A percentile compares a stretch with the other conserved stretches of the same genome.
Conservation (phyloP, 1,284 basidiomycete species). For the Ceratorhiza oryzae-sativae region DNA sequence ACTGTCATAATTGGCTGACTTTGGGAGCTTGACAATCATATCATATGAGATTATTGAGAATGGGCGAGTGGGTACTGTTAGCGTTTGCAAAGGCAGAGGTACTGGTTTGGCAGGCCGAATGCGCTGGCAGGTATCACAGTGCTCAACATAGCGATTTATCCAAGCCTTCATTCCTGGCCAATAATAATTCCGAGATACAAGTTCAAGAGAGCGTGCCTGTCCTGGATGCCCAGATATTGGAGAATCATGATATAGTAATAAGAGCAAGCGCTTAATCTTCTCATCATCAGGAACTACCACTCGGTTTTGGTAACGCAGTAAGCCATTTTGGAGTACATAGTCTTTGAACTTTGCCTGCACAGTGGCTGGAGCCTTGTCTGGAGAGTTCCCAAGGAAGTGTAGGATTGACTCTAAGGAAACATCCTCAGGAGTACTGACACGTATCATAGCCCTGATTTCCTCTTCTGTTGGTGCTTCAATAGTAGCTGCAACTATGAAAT, state of each 20-base stretch:
- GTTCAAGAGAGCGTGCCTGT: conserved; percentile 21
- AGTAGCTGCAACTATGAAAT: not conserved
- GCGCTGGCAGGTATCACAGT: conserved; percentile 45
- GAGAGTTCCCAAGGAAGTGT: not conserved
- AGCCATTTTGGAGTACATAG: not conserved
- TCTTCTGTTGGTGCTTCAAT: not conserved
- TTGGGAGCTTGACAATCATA: conserved; percentile 49
- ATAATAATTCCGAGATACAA: conserved; percentile 35
- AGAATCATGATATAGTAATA: conserved; percentile 32
- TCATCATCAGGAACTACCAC: conserved; percentile 42
- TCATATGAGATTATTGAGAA: conserved; percentile 51
- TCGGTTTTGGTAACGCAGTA: conserved; percentile 11
- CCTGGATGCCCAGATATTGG: conserved; percentile 40
- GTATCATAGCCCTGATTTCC: not conserved
- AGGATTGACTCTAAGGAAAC: not conserved
- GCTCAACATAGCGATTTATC: conserved; percentile 41
- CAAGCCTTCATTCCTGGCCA: conserved; percentile 41
- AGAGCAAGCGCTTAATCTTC: not conserved
- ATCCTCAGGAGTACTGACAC: not conserved
- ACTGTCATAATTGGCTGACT: conserved; percentile 46
- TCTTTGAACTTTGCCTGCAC: not conserved
- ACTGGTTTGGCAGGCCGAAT: conserved; percentile 37
- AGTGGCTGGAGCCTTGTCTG: not conserved
- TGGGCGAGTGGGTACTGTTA: conserved; percentile 44
- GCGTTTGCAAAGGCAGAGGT: conserved; percentile 38